These are phyloP conservation scores for Brassica balearica DNA, from an alignment of 441 rosid species.

Conservation along the genomic window DNA sequence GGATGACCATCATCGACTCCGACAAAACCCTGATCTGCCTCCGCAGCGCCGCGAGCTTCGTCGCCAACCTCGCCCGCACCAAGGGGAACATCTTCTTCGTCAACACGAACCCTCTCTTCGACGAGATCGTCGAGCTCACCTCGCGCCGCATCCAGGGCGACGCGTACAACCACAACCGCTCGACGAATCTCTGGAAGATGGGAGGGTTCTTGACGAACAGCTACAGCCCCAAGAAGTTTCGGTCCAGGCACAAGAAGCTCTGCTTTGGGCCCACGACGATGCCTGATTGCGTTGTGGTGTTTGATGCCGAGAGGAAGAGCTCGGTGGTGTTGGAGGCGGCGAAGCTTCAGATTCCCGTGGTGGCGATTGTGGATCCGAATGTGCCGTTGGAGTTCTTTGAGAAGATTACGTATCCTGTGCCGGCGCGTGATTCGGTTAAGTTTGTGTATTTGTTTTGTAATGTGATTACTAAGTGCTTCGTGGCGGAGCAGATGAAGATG, in stretches of 20 bases:
- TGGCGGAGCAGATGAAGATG: constrained; percentile 74
- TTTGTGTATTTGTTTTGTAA: constrained; percentile 96
- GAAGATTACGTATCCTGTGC: constrained; percentile 89
- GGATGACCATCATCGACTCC: constrained; percentile 71
- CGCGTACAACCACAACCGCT: constrained; percentile 61
- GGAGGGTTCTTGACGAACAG: constrained; percentile 92
- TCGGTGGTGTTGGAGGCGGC: constrained; percentile 84
- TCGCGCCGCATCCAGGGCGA: constrained; percentile 73
- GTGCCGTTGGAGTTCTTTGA: constrained; percentile 80
- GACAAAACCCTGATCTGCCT: constrained; percentile 92
- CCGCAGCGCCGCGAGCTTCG: constrained; percentile 84
- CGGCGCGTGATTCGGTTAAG: constrained; percentile 91
- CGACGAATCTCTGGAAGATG: constrained; percentile 70
- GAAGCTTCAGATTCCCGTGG: constrained; percentile 84
- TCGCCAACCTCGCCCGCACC: constrained; percentile 67
- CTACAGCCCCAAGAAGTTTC: constrained; percentile 89
- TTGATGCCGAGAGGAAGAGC: constrained; percentile 88
- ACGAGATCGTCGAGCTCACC: constrained; percentile 85
- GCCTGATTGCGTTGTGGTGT: constrained; percentile 93
- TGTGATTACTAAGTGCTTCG: constrained; percentile 85
- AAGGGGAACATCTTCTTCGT: constrained; percentile 77
- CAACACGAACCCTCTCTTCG: constrained; percentile 90
- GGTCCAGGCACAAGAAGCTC: constrained; percentile 86
- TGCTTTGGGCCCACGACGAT: constrained; percentile 83
- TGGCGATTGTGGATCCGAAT: constrained; percentile 84